Percentiles rank a stretch among this genome's conserved stretches.
These are phyloP conservation scores for Pseudopyrenochaeta lycopersici DNA, from an alignment of 2,329 filamentous ascomycete genomes.

Conservation along the genomic window DNA sequence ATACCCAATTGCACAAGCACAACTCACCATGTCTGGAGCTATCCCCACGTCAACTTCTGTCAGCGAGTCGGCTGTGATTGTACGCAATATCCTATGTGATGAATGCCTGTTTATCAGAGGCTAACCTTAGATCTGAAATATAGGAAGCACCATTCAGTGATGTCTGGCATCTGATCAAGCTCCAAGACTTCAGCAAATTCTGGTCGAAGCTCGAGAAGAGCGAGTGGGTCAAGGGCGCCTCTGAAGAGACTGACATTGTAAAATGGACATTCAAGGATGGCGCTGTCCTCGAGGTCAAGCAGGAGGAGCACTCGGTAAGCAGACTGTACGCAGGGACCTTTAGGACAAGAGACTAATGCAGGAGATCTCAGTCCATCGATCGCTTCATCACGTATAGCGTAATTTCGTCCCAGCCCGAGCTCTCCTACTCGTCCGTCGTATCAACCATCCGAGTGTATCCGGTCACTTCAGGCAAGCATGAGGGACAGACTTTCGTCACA, in stretches of 20 bases:
- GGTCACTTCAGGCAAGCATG: constrained; percentile 71
- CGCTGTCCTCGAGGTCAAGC: constrained; percentile 74
- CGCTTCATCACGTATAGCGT: constrained; percentile 79
- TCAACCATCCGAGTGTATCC: constrained; percentile 72
- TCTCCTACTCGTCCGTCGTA: constrained; percentile 72
- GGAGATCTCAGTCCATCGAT: constrained; percentile 66
- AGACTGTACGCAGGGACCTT: neutral
- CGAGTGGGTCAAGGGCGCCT: constrained; percentile 70
- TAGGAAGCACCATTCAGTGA: constrained; percentile 67
- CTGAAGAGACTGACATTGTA: constrained; percentile 72
- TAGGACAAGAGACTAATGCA: neutral
- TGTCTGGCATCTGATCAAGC: constrained; percentile 80
- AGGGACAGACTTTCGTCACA: constrained; percentile 72
- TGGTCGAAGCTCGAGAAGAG: constrained; percentile 70
- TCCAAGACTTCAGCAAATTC: constrained; percentile 73
- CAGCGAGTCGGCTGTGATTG: constrained; percentile 72
- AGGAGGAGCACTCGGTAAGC: constrained; percentile 76
- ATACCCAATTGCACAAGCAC: neutral
- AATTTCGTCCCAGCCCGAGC: constrained; percentile 71
- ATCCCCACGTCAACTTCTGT: constrained; percentile 75
- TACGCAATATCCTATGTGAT: too few species aligned
- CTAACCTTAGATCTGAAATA: too few species aligned
- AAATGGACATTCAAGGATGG: constrained; percentile 77
- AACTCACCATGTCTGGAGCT: constrained; percentile 31
- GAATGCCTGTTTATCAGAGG: too few species aligned